Evolutionary conservation across 169 alveolate genomes (phyloP).

Genomic region (Plasmodium inui): DNA sequence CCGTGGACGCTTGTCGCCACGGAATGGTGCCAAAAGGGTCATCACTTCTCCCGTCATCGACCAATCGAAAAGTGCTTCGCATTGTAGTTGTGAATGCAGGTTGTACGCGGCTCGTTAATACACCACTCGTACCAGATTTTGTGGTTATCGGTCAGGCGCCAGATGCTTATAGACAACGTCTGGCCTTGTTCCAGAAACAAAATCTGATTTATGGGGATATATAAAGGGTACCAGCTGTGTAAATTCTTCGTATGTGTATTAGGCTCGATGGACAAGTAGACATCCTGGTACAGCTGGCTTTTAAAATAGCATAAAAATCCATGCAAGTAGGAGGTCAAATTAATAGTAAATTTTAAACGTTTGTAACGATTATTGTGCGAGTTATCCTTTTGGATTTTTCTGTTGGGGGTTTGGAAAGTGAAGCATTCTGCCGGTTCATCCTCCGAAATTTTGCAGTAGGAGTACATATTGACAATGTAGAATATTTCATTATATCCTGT

Average conservation of each 20-base stretch:
- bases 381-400: conserved; percentile 9
- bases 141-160: conserved; percentile 81
- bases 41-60: conserved; percentile 9
- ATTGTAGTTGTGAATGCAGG: conserved; percentile 56
- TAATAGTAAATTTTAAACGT: conserved; percentile 75
- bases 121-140: conserved; percentile 88
- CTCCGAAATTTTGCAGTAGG: conserved; percentile 76
- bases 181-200: conserved; percentile 76
- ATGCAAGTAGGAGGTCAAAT: conserved; percentile 77
- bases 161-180: conserved; percentile 78
- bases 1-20: background rate
- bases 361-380: conserved; percentile 79
- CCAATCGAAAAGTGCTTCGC: conserved; percentile 68
- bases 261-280: conserved; percentile 81
- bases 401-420: conserved; percentile 25
- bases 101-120: conserved; percentile 51
- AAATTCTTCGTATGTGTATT: conserved; percentile 68
- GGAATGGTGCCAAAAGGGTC: background rate
- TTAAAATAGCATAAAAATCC: conserved; percentile 86
- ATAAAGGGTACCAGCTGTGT: conserved; percentile 86
- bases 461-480: conserved; percentile 65
- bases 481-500: conserved; percentile 69
- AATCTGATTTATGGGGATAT: conserved; percentile 80
- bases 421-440: conserved; percentile 76
- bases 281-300: conserved; percentile 77